Percentiles rank a stretch among this genome's conserved stretches.
phyloP scores from a whole-genome alignment of 345 rosid species.

The Eucalyptus shirleyi region DNA sequence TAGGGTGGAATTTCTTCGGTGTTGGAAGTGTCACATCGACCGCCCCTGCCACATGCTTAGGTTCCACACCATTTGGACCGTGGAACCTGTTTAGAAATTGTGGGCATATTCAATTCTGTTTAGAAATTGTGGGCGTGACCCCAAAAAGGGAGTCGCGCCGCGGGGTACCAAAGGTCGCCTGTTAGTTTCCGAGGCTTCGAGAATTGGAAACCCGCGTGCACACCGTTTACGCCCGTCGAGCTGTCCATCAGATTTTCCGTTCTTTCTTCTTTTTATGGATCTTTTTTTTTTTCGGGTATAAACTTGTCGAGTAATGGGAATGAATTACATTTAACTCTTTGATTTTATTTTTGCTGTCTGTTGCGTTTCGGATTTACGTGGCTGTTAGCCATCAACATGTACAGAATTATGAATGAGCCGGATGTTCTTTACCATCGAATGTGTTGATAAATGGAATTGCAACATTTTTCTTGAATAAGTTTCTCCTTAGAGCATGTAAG shows the following conservation, averaged over 20 bases:
- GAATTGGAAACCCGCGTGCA: not conserved
- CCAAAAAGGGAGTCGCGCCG: not conserved
- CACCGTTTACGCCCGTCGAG: not conserved
- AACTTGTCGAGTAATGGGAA: not conserved
- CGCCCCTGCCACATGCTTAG: not conserved
- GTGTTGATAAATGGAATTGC: not conserved
- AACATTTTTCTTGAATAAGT: not conserved
- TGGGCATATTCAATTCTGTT: no score
- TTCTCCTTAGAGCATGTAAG: no score
- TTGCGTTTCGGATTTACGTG: not conserved
- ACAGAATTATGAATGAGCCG: not conserved
- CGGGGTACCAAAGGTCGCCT: not conserved
- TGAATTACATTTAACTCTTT: not conserved
- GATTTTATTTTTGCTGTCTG: not conserved
- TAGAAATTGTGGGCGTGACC: no score
- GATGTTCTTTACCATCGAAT: fast-evolving
- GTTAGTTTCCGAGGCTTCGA: not conserved
- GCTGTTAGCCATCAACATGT: not conserved
- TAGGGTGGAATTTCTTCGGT: no score
- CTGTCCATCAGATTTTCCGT: not conserved
- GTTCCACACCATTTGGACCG: no score
- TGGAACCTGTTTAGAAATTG: no score
- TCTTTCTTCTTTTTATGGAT: no score
- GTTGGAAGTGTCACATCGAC: not conserved
- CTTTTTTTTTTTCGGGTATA: no score